Conservation (phyloP, 371 early-diverging fungal genomes). For the Mortierella polycephala region DNA sequence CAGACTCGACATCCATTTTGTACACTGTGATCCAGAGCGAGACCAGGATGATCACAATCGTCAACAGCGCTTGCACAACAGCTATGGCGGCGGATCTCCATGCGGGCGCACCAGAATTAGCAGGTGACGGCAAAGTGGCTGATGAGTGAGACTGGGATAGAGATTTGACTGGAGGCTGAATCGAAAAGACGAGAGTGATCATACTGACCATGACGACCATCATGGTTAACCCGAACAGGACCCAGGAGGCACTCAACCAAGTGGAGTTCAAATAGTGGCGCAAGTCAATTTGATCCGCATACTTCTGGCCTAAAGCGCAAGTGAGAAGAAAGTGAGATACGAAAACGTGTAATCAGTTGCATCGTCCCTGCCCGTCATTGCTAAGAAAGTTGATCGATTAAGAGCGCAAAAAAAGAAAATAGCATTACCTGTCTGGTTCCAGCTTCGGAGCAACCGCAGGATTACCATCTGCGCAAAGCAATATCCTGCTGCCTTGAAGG, state of each 20-base stretch:
- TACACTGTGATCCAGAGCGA: slow-evolving; percentile 40
- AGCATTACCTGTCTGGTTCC: slow-evolving; percentile 59
- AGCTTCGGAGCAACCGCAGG: slow-evolving; percentile 51
- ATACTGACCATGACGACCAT: slow-evolving; percentile 3
- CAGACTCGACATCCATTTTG: slow-evolving; percentile 48
- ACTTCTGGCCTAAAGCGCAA: slow-evolving; percentile 57
- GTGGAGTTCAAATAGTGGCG: slow-evolving; percentile 58
- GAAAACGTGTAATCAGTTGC: neutral
- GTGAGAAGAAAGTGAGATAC: neutral
- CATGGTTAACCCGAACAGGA: slow-evolving; percentile 33
- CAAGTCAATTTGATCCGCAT: slow-evolving; percentile 63
- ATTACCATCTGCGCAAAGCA: slow-evolving; percentile 52
- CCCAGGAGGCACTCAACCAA: slow-evolving; percentile 48
- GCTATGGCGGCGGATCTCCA: slow-evolving; percentile 14
- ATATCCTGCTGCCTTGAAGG: slow-evolving; percentile 13
- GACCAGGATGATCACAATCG: slow-evolving; percentile 8
- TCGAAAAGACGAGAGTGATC: slow-evolving; percentile 6
- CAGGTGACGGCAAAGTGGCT: too few species aligned
- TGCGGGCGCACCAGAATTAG: neutral
- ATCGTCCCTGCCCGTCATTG: too few species aligned
- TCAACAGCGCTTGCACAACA: slow-evolving; percentile 21
- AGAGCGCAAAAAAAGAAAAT: neutral
- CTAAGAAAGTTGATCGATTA: neutral
- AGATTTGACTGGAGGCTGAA: slow-evolving; percentile 2
- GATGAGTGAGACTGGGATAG: neutral